Conservation (phyloP, 129 eudicot species). For the Rutidosis leptorrhynchoides region DNA sequence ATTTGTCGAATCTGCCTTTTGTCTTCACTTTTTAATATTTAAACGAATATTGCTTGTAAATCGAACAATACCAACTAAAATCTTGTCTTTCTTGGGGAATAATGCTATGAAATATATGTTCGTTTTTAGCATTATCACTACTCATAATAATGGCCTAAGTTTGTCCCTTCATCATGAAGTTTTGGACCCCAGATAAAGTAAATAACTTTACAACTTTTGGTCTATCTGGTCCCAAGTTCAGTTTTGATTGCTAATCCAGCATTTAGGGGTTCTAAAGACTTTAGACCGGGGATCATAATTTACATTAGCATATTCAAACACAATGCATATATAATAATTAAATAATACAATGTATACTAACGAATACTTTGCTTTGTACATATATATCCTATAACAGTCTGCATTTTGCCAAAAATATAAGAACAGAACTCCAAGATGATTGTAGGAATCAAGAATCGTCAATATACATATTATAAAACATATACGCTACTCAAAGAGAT, state of each 20-base stretch:
- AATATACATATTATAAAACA: slow-evolving; percentile 14
- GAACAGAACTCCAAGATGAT: neutral
- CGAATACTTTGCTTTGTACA: neutral
- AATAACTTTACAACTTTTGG: neutral
- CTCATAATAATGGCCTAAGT: neutral
- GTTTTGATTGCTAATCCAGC: neutral
- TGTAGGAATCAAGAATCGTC: neutral
- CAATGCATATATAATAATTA: neutral
- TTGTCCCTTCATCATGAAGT: slow-evolving; percentile 10
- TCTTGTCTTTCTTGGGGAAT: no score
- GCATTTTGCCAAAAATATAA: neutral
- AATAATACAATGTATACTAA: neutral
- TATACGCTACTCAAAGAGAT: slow-evolving; percentile 19
- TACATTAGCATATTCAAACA: neutral
- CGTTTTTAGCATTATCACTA: no score
- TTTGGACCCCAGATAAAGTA: neutral
- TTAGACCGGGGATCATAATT: neutral
- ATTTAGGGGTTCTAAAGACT: neutral
- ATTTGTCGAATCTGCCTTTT: no score
- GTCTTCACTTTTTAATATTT: no score
- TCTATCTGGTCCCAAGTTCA: neutral
- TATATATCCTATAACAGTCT: neutral
- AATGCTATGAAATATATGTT: no score
- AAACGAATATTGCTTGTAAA: no score
- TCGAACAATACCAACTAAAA: no score